Conservation (phyloP, 768 basidiomycete species). For the Psilocybe subaeruginosa region DNA sequence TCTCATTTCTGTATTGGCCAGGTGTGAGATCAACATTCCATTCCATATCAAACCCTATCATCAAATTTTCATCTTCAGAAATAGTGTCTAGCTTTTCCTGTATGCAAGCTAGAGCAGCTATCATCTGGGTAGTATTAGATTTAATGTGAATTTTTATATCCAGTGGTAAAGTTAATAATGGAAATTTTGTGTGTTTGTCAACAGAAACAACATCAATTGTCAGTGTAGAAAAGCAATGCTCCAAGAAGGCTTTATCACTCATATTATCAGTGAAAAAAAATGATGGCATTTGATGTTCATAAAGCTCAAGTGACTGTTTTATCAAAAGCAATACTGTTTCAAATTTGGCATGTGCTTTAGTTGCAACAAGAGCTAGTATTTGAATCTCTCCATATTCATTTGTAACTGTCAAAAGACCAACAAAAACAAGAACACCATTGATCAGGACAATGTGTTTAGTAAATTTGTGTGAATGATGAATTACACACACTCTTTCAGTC, state of each 20-base stretch:
- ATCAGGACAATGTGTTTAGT: slow-evolving; percentile 27
- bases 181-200: slow-evolving; percentile 27
- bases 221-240: slow-evolving; percentile 22
- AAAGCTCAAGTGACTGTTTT: slow-evolving; percentile 25
- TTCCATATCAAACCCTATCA: slow-evolving; percentile 22
- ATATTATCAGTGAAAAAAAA: slow-evolving; percentile 35
- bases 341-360: slow-evolving; percentile 34
- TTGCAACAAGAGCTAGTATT: slow-evolving; percentile 21
- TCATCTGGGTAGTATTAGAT: slow-evolving; percentile 11
- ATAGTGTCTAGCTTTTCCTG: not conserved
- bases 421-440: slow-evolving; percentile 29
- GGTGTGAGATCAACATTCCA: slow-evolving; percentile 19
- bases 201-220: slow-evolving; percentile 13
- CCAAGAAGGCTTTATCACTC: slow-evolving; percentile 27
- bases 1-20: not conserved
- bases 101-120: slow-evolving; percentile 18
- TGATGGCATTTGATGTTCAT: slow-evolving; percentile 27
- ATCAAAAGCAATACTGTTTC: slow-evolving; percentile 26
- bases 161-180: slow-evolving; percentile 16
- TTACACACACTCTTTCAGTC: slow-evolving; percentile 20
- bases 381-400: slow-evolving; percentile 30
- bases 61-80: not conserved
- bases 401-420: slow-evolving; percentile 26
- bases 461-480: slow-evolving; percentile 29
- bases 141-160: slow-evolving; percentile 3